Evolutionary conservation across 2,329 filamentous ascomycete species (phyloP).

Genomic region (Nakataea oryzae): DNA sequence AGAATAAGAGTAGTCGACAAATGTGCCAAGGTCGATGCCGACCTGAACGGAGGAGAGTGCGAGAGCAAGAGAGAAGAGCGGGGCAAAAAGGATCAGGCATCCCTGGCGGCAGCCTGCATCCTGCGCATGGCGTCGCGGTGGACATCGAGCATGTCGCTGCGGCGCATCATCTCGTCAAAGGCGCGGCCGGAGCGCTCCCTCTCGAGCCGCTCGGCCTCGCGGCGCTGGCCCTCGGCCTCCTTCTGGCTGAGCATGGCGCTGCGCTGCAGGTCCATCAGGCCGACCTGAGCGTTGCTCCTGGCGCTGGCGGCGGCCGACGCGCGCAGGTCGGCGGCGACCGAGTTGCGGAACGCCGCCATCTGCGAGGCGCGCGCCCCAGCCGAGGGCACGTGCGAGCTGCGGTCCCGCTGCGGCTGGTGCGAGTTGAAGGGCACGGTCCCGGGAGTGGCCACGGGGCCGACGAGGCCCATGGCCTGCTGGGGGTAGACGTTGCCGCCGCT

Average conservation of each 20-base stretch:
- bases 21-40: neutral
- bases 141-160: slow-evolving; percentile 60
- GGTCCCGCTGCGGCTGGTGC: slow-evolving; percentile 41
- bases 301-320: slow-evolving; percentile 13
- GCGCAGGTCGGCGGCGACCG: slow-evolving; percentile 51
- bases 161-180: slow-evolving; percentile 68
- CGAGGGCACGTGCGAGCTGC: slow-evolving; percentile 23
- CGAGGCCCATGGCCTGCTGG: neutral
- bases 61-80: too few relatives aligned
- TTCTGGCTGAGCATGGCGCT: slow-evolving; percentile 49
- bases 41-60: neutral
- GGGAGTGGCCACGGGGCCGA: slow-evolving; percentile 15
- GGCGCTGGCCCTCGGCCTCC: slow-evolving; percentile 49
- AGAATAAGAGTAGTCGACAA: neutral
- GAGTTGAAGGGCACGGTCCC: slow-evolving; percentile 35
- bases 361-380: slow-evolving; percentile 41
- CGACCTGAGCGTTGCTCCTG: slow-evolving; percentile 16
- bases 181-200: slow-evolving; percentile 49
- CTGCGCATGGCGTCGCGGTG: slow-evolving; percentile 71
- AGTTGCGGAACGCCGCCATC: slow-evolving; percentile 58
- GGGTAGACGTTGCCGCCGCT: too few relatives aligned
- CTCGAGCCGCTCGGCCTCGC: slow-evolving; percentile 46
- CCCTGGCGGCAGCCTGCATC: slow-evolving; percentile 52
- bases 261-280: slow-evolving; percentile 41
- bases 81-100: slow-evolving; percentile 8